Conservation (phyloP, 148 eudicot species). For the Rhododendron molle region DNA sequence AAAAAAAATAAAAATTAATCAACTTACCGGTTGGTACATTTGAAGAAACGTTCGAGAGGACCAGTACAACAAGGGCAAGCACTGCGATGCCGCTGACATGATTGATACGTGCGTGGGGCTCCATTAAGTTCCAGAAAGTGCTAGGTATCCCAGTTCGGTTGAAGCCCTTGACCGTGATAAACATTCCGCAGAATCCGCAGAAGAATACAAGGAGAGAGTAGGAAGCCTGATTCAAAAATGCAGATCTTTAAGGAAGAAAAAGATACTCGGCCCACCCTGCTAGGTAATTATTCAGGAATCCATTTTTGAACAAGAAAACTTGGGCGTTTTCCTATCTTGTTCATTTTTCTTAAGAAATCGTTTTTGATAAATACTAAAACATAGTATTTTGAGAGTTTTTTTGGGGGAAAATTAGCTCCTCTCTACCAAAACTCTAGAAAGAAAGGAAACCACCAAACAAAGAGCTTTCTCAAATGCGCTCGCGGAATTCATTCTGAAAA, state of each 20-base stretch:
- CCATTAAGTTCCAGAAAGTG: constrained; percentile 19
- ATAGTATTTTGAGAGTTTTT: too few species aligned
- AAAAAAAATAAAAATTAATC: neutral
- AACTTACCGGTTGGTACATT: constrained; percentile 29
- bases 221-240: constrained; percentile 10
- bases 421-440: neutral
- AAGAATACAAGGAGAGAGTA: constrained; percentile 27
- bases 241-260: neutral
- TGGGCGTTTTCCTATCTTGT: neutral
- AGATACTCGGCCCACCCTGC: neutral
- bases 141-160: constrained; percentile 25
- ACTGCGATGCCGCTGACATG: constrained; percentile 14
- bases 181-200: constrained; percentile 35
- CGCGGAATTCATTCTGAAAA: neutral
- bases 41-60: constrained; percentile 22
- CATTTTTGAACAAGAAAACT: neutral
- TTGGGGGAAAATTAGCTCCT: neutral
- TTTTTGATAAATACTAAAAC: neutral
- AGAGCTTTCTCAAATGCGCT: neutral
- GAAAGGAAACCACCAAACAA: neutral
- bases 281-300: neutral
- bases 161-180: constrained; percentile 28
- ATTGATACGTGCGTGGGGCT: constrained; percentile 19
- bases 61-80: constrained; percentile 16
- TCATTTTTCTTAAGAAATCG: neutral